Percentiles rank a stretch among this genome's conserved stretches.
phyloP scores from a whole-genome alignment of 2,329 filamentous ascomycete species.

The Diaporthe caulivora region DNA sequence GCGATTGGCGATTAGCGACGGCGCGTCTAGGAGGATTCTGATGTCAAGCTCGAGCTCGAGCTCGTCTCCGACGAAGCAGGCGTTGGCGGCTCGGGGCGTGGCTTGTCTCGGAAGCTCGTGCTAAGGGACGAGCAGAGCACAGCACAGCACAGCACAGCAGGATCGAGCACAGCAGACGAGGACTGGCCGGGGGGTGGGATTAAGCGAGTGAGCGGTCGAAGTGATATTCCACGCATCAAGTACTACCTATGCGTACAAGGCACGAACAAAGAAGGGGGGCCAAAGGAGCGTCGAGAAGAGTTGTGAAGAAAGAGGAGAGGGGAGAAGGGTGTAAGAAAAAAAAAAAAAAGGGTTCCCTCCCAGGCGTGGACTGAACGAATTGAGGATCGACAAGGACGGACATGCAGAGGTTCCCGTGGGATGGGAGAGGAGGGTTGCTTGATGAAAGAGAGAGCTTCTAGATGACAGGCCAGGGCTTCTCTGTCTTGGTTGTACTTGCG shows the following conservation, averaged over 20 bases:
- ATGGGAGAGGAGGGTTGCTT: constrained; percentile 20
- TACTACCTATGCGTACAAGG: constrained; percentile 35
- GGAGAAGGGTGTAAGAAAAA: neutral
- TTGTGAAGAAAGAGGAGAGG: constrained; percentile 17
- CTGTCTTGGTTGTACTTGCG: neutral
- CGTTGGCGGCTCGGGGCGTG: constrained; percentile 22
- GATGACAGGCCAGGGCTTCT: constrained; percentile 28
- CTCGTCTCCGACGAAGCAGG: constrained; percentile 4
- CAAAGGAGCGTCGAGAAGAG: constrained; percentile 33
- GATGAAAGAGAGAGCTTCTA: constrained; percentile 3
- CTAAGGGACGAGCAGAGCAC: constrained; percentile 31
- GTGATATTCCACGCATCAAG: constrained; percentile 34
- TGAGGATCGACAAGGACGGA: constrained; percentile 29
- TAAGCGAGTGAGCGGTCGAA: constrained; percentile 36
- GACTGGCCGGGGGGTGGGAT: constrained; percentile 18
- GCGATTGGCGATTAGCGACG: constrained; percentile 3
- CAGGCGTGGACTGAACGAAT: constrained; percentile 2
- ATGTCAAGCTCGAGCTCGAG: constrained; percentile 21
- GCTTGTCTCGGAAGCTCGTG: constrained; percentile 23
- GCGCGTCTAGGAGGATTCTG: constrained; percentile 17
- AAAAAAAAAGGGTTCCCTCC: neutral
- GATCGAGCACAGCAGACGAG: constrained; percentile 16
- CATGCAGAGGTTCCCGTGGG: constrained; percentile 30
- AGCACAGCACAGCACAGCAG: neutral
- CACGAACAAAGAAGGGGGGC: constrained; percentile 30